Base-by-base conservation (phyloP, 208 protist species). In the Crithidia sp. region DNA sequence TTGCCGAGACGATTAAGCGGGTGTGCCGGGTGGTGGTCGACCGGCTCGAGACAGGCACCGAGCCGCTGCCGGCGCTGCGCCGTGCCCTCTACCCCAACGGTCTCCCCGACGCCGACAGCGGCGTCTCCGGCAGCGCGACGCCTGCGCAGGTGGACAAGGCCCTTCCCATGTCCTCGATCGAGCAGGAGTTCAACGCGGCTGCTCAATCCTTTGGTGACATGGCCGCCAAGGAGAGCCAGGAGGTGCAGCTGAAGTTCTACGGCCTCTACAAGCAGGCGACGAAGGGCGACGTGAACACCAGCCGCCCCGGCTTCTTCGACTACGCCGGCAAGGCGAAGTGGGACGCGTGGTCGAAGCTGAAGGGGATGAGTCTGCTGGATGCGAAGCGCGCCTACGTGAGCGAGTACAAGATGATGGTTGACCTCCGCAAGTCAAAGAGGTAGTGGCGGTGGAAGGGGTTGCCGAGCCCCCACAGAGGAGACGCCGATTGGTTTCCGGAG, bases 221-320 rank as follows among this genome's bases (percentile, higher is more conserved):
- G 61, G 88, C 85, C 6, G 54, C n/a, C 8, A 77, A 63, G 44
- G 77, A 84, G 43, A 81, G 72, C 19, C 84, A 95, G 45, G 83
- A 90, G n/a, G 71, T 83, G 8, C 94, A 95, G 79, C 84, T 97
- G 7, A 89, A 89, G 71, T 95, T 97, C 62, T 95, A 97, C 64
- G 87, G 79, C 4, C 78, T 97, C 19, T 97, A 85, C 75, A 97
- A 97, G 78, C 93, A 97, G 76, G 90, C 93, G 10, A 95, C 89
- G 4, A 75, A 87, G 10, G 93, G 93, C 12, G 91, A 97, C 68
- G 76, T 94, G 52, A 95, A 91, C 67, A 74, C 83, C 2, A 47
- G 78, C 9, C 84, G 82, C 64, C 90, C 93, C 16, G 95, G 90
- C 85, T 52, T 88, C n/a, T 90, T 95, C 77, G 91, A 95, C 69